phyloP scores from a whole-genome alignment of 2,329 filamentous ascomycete species.

The Colletotrichum siamense region DNA sequence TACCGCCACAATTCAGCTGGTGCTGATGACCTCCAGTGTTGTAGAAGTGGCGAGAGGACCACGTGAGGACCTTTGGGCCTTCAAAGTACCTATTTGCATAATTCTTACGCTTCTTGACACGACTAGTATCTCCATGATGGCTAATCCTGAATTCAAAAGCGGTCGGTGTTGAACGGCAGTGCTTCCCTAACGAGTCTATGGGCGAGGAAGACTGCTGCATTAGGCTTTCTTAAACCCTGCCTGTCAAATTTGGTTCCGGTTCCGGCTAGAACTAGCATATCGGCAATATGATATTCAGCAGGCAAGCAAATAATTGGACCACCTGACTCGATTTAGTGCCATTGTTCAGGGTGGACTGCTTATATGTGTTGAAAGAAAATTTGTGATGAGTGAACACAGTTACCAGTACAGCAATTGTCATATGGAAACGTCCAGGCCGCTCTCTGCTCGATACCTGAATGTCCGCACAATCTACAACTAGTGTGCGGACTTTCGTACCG shows the following conservation, averaged over 20 bases:
- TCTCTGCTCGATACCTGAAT: background rate
- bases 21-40: background rate
- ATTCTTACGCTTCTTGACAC: background rate
- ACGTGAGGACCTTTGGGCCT: background rate
- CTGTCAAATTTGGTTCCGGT: rapidly evolving
- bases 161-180: rapidly evolving
- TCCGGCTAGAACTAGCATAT: background rate
- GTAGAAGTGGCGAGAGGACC: background rate
- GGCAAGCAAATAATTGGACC: background rate
- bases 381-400: background rate
- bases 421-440: background rate
- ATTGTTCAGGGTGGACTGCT: background rate
- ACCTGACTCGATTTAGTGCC: background rate
- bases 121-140: background rate
- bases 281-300: background rate
- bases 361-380: background rate
- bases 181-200: background rate
- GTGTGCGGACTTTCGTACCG: background rate
- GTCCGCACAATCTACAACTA: background rate
- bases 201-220: background rate
- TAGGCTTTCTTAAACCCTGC: background rate
- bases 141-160: background rate
- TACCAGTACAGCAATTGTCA: background rate
- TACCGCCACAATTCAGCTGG: rapidly evolving
- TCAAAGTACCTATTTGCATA: background rate